Evolutionary conservation across 108 stramenopile genomes (phyloP).

Genomic region (Cyclostephanos tholiformis): DNA sequence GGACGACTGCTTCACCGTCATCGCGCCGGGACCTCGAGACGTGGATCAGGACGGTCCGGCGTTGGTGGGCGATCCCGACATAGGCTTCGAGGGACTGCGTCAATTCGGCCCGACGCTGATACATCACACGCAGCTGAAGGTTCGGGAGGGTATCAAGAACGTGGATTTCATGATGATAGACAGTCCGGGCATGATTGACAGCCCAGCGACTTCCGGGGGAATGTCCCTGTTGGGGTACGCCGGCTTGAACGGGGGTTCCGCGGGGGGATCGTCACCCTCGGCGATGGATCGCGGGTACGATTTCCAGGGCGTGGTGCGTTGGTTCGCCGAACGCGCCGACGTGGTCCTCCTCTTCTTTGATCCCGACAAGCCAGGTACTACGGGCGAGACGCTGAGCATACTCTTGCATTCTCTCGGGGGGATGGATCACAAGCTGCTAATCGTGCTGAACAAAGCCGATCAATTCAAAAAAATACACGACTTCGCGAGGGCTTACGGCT

Average conservation of each 20-base stretch:
- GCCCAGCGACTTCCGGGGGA: slow-evolving; percentile 57
- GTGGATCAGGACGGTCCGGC: slow-evolving; percentile 92
- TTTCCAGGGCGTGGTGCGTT: slow-evolving; percentile 92
- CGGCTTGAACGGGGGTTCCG: background rate
- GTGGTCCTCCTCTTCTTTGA: slow-evolving; percentile 99
- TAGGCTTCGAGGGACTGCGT: slow-evolving; percentile 91
- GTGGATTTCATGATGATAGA: slow-evolving; percentile 90
- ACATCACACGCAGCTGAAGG: slow-evolving; percentile 95
- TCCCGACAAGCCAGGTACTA: slow-evolving; percentile 96
- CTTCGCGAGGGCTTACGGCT: slow-evolving; percentile 98
- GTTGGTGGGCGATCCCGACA: slow-evolving; percentile 95
- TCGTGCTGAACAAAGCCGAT: slow-evolving; percentile 98
- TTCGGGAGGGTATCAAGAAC: slow-evolving; percentile 61
- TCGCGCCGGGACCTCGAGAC: slow-evolving; percentile 93
- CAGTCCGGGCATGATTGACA: slow-evolving; percentile 98
- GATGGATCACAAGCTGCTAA: slow-evolving; percentile 99
- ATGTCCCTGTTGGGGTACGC: slow-evolving; percentile 32
- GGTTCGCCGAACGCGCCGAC: slow-evolving; percentile 98
- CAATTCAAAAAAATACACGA: slow-evolving; percentile 95
- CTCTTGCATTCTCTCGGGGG: slow-evolving; percentile 91
- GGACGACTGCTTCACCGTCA: slow-evolving; percentile 98
- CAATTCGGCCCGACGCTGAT: slow-evolving; percentile 96
- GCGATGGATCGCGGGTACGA: slow-evolving; percentile 97
- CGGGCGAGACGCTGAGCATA: slow-evolving; percentile 96
- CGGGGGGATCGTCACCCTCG: slow-evolving; percentile 11